Evolutionary conservation across 2,329 filamentous ascomycete genomes (phyloP).

Genomic region (Aspergillus sp.): DNA sequence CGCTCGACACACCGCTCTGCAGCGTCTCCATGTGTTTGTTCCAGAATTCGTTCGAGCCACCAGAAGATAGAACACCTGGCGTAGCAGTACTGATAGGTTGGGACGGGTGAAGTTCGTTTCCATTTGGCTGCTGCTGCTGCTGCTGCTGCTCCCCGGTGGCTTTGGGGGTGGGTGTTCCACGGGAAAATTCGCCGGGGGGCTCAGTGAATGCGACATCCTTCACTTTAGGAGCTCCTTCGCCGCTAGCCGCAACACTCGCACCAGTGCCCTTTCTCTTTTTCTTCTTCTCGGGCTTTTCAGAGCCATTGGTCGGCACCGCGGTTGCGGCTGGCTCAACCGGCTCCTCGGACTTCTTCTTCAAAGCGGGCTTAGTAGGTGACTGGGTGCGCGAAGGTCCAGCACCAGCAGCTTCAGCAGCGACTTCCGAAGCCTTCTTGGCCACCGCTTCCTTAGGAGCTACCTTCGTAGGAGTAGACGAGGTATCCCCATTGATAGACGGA

Average conservation of each 20-base stretch:
- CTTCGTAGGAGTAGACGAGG: constrained; percentile 25
- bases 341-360: constrained; percentile 36
- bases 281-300: constrained; percentile 61
- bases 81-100: neutral
- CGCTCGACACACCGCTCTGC: constrained; percentile 39
- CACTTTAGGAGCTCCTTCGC: constrained; percentile 43
- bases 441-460: constrained; percentile 32
- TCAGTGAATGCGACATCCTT: constrained; percentile 20
- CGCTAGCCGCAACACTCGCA: constrained; percentile 14
- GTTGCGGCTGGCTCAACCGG: constrained; percentile 14
- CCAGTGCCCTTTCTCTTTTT: constrained; percentile 53
- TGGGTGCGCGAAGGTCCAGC: constrained; percentile 20
- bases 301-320: constrained; percentile 12
- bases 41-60: constrained; percentile 49
- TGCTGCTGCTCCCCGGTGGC: constrained; percentile 4
- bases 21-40: constrained; percentile 54
- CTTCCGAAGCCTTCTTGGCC: constrained; percentile 32
- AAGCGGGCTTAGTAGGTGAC: constrained; percentile 33
- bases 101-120: constrained; percentile 5
- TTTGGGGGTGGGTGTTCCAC: no score
- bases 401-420: constrained; percentile 15
- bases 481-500: constrained; percentile 40
- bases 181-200: no score
- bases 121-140: constrained; percentile 8
- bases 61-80: constrained; percentile 6